phyloP scores from a whole-genome alignment of 2,329 filamentous ascomycete species.

The Cryphonectria naterciae region DNA sequence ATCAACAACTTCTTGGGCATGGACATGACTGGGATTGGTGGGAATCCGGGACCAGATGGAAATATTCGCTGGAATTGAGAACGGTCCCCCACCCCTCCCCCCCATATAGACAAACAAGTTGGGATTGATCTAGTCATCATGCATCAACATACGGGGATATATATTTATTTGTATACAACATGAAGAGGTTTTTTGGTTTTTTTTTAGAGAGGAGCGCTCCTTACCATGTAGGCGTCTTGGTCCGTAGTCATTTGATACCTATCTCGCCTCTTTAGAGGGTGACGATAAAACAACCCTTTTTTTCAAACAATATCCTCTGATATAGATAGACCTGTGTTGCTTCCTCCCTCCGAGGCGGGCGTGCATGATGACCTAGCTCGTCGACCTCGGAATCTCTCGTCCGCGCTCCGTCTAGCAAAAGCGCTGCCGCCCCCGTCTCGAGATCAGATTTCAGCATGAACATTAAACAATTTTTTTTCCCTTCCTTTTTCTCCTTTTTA shows the following conservation, averaged over 20 bases:
- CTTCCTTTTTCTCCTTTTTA: too few relatives aligned
- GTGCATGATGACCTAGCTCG: background rate
- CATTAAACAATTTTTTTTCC: background rate
- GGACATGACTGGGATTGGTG: conserved; percentile 38
- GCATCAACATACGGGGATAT: background rate
- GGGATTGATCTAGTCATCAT: background rate
- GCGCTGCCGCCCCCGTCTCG: too few relatives aligned
- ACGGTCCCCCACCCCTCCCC: too few relatives aligned
- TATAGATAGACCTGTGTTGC: too few relatives aligned
- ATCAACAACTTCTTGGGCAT: conserved; percentile 63
- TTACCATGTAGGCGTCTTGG: background rate
- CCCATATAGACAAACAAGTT: background rate
- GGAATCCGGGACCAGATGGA: conserved; percentile 27
- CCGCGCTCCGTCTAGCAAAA: background rate
- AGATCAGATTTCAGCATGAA: too few relatives aligned
- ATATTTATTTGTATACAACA: background rate
- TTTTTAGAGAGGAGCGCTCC: background rate
- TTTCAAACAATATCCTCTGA: background rate
- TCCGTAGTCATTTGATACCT: background rate
- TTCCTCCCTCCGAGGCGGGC: too few relatives aligned
- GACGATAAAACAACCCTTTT: background rate
- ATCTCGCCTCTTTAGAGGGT: background rate
- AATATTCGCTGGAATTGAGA: conserved; percentile 28
- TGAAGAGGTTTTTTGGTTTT: background rate
- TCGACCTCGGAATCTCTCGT: background rate